Percentiles rank a stretch among this genome's conserved stretches.
Conservation (phyloP, 1,139 yeast species). For the Pichia sp. region DNA sequence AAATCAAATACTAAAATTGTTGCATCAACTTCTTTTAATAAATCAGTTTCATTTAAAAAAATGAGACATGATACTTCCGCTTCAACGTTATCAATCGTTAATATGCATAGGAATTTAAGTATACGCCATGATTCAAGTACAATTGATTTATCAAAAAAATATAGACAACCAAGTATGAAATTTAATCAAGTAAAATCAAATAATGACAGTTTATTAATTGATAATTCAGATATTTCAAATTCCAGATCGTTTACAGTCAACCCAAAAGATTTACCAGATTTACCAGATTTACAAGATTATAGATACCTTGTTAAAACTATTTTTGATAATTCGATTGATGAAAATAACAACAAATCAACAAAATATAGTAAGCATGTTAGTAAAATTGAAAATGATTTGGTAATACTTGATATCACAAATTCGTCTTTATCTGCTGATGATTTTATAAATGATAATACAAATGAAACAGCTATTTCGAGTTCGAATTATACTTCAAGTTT, state of each 20-base stretch:
- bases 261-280: constrained; percentile 21
- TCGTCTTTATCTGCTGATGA: constrained; percentile 3
- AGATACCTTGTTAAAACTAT: constrained; percentile 29
- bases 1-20: constrained; percentile 31
- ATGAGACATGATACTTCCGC: constrained; percentile 15
- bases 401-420: constrained; percentile 7
- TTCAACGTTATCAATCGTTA: constrained; percentile 17
- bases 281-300: constrained; percentile 29
- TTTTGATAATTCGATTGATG: constrained; percentile 19
- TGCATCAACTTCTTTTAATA: constrained; percentile 34
- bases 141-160: neutral
- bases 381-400: constrained; percentile 10
- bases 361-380: too few relatives aligned
- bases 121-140: constrained; percentile 10
- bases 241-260: constrained; percentile 13
- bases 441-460: neutral
- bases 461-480: neutral
- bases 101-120: constrained; percentile 15
- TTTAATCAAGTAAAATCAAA: neutral
- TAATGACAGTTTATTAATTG: neutral
- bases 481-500: constrained; percentile 2
- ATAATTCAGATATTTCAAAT: constrained; percentile 7
- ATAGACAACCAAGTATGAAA: neutral
- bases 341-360: neutral
- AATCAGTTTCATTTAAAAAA: constrained; percentile 32